Evolutionary conservation across 2,329 filamentous ascomycete genomes (phyloP), one percentile per base, ranked within the genome.

Genomic region (Penicillium paneum): DNA sequence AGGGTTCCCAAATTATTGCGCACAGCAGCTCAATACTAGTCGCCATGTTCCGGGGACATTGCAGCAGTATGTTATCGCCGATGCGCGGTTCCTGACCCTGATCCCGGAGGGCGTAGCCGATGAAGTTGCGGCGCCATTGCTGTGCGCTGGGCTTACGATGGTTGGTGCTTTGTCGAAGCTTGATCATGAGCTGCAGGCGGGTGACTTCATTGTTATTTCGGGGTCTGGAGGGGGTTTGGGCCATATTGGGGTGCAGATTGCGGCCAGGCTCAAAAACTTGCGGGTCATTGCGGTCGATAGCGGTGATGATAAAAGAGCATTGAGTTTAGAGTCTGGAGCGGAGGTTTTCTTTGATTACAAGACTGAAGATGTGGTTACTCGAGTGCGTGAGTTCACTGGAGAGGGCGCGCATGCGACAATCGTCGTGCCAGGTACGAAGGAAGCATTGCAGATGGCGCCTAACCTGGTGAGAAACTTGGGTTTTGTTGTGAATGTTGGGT

Each of bases 191-290:
- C 26, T 65, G 4, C 55, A 55, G 12, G 35, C 60, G 10, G 66
- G 65, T 4, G 65, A 67, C 8, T 76, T 71, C 67, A 44, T 81
- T 13, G 77, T 73, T 1, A 74, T 81, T 35, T 72, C 81, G 0
- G 79, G 79, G 3, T 74, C 74, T 0, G 80, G 79, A 3, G 79
- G 81, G 10, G 81, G 80, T 3, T 65, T 83, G 4, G 81, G 82
- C 1, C 82, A 84, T 66, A 63, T 84, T 10, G 81, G 77, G 0
- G 70, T 79, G 17, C 78, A 79, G 43, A 80, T 84, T 56, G 81
- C 80, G 2, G 64, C 75, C 3, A 66, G 73, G 11, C 82, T 78
- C 11, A 83, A 85, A 73, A 81, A 78, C 13, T 74, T 82, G 60
- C 76, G 83, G 29, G 81, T 85, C 34, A 82, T 86, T 58, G 84